Evolutionary conservation across 176 grass and related monocot genomes (phyloP).

Genomic region (Juncus inflexus): DNA sequence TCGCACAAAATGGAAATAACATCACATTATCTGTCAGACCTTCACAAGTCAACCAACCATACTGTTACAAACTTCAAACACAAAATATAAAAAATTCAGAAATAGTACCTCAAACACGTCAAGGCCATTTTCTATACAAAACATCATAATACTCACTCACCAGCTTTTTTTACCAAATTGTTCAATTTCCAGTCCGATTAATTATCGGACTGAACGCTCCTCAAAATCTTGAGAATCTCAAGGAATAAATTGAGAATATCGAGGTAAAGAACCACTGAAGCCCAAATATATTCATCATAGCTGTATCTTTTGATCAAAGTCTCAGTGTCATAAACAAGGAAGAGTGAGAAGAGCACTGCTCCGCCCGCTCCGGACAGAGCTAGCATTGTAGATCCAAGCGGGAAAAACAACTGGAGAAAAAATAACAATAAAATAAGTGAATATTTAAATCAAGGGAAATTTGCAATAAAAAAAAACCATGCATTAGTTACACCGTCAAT

Average conservation of each 20-base stretch:
- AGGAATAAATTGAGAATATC: conserved; percentile 98
- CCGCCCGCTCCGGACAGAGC: conserved; percentile 69
- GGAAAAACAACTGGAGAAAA: conserved; percentile 79
- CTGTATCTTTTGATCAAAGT: conserved; percentile 81
- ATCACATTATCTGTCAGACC: too few species aligned
- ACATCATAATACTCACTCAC: too few species aligned
- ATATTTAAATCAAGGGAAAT: background rate
- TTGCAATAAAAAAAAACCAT: background rate
- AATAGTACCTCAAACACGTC: too few species aligned
- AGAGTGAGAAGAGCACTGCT: conserved; percentile 84
- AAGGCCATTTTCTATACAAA: too few species aligned
- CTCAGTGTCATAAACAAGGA: conserved; percentile 89
- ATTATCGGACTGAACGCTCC: conserved; percentile 58
- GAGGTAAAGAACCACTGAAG: conserved; percentile 89
- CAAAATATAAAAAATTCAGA: too few species aligned
- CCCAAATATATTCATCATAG: conserved; percentile 99
- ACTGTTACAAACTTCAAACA: too few species aligned
- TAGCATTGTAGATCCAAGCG: conserved; percentile 63
- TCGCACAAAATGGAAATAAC: too few species aligned
- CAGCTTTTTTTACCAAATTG: too few species aligned
- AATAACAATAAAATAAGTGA: background rate
- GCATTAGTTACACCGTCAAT: background rate
- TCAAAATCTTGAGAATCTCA: conserved; percentile 79
- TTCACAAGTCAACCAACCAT: too few species aligned
- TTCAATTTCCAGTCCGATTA: too few species aligned